Conservation (phyloP, 148 eudicot species). For the Limonium bicolor region DNA sequence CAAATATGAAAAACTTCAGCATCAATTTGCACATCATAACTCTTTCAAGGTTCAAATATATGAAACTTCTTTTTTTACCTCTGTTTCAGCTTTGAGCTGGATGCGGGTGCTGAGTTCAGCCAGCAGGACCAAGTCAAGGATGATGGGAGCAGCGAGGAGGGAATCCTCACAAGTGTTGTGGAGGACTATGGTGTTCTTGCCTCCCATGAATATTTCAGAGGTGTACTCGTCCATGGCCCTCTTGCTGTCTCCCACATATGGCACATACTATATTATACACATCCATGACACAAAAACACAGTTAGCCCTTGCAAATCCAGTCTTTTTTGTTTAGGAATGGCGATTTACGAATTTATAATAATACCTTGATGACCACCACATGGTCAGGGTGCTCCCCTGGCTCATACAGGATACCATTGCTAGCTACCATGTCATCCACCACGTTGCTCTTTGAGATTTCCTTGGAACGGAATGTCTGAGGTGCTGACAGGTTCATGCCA, state of each 20-base stretch:
- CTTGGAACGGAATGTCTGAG: slow-evolving; percentile 92
- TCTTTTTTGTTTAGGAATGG: too few species aligned
- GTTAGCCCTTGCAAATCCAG: background rate
- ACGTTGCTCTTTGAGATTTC: slow-evolving; percentile 97
- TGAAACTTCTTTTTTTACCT: too few species aligned
- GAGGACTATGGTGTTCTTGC: slow-evolving; percentile 76
- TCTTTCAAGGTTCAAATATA: too few species aligned
- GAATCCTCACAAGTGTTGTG: slow-evolving; percentile 99
- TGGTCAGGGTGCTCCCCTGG: slow-evolving; percentile 99
- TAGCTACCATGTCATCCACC: slow-evolving; percentile 98
- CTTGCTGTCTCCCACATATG: slow-evolving; percentile 95
- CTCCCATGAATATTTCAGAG: slow-evolving; percentile 96
- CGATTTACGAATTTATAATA: background rate
- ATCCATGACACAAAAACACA: background rate
- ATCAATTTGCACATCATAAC: too few species aligned
- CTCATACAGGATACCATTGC: slow-evolving; percentile 84
- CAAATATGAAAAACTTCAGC: too few species aligned
- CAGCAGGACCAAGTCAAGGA: slow-evolving; percentile 84
- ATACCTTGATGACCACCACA: slow-evolving; percentile 94
- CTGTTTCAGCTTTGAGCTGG: slow-evolving; percentile 76
- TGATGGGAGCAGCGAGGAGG: slow-evolving; percentile 89
- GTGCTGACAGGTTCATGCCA: slow-evolving; percentile 96
- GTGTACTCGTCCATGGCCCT: slow-evolving; percentile 99
- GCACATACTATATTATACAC: slow-evolving; percentile 66
- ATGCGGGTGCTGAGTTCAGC: slow-evolving; percentile 91